Evolutionary conservation across 2,329 filamentous ascomycete species (phyloP), one percentile per base, ranked within the genome.

Genomic region (Fusarium gaditjirri): DNA sequence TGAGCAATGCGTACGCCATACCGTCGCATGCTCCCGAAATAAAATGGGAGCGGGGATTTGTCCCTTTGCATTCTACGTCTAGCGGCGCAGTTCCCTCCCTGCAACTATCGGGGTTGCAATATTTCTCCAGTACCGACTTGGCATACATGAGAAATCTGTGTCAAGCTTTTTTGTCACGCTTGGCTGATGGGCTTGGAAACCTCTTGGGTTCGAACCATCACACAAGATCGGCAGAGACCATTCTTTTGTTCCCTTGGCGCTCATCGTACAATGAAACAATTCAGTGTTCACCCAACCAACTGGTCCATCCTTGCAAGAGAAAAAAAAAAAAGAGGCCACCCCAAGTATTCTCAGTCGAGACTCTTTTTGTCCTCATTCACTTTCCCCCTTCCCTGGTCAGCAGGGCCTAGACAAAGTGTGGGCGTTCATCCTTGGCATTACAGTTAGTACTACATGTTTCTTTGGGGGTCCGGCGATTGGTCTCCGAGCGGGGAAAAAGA

Each of bases 381-480:
- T 52, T 17, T 25, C 12, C 13, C 13, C 27, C 23, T 52, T 38
- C 49, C 33, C 19, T 38, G 49, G 35, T 53, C 49, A 29, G 49
- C 54, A 62, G 52, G 64, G 65, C 23, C 65, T 64, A 54, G 65
- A 49, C 61, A 70, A 29, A 55, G 35, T 65, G 46, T 72, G 53
- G 63, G 49, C 33, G 21, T 47, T 41, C 6, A 39, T 23, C 6
- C 61, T 72, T 62, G 68, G 65, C 60, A 70, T 35, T 31, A 31
- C 44, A 41, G n/a, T 36, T 38, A 41, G n/a, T 36, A 23, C 43
- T 35, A 9, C 29, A 36, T 39, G 46, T 58, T 52, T 69, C 57
- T 74, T 68, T 68, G 56, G 73, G 66, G 72, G 73, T 46, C n/a
- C 67, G 66, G 69, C 71, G 39, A 75, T 72, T 66, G 65, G 72